These are phyloP conservation scores for Fusarium nisikadoi DNA, from an alignment of 2,329 filamentous ascomycete species.

Conservation along the genomic window DNA sequence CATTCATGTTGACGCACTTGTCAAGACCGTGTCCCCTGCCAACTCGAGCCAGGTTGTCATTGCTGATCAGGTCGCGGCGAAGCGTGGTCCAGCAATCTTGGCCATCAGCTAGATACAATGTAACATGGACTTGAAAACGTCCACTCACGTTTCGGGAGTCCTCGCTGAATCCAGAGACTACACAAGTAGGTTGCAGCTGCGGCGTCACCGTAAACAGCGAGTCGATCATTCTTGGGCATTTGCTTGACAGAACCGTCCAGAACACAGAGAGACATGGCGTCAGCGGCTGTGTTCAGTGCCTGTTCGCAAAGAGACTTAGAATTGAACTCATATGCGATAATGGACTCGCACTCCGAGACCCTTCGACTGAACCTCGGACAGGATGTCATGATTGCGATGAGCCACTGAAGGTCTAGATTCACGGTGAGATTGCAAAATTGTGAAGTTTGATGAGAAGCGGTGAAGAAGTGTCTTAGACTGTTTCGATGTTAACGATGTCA, in stretches of 20 bases:
- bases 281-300: not conserved
- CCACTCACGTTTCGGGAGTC: not conserved
- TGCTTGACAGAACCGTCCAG: not conserved
- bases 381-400: not conserved
- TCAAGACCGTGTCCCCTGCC: rapidly evolving
- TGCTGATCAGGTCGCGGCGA: not conserved
- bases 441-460: not conserved
- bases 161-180: not conserved
- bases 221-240: not conserved
- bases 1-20: not conserved
- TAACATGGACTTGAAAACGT: rapidly evolving
- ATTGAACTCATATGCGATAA: not conserved
- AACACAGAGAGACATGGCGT: not conserved
- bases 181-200: not conserved
- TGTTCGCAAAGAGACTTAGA: not conserved
- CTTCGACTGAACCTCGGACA: not conserved
- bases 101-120: rapidly evolving
- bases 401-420: rapidly evolving
- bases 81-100: not conserved
- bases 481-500: not conserved
- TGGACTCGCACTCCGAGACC: not conserved
- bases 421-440: not conserved
- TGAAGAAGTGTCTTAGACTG: not conserved
- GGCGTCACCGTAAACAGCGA: not conserved
- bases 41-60: rapidly evolving